A percentile compares a stretch with the other conserved stretches of the same genome.
phyloP scores from a whole-genome alignment of 768 basidiomycete genomes.

The Pholiota microspora region DNA sequence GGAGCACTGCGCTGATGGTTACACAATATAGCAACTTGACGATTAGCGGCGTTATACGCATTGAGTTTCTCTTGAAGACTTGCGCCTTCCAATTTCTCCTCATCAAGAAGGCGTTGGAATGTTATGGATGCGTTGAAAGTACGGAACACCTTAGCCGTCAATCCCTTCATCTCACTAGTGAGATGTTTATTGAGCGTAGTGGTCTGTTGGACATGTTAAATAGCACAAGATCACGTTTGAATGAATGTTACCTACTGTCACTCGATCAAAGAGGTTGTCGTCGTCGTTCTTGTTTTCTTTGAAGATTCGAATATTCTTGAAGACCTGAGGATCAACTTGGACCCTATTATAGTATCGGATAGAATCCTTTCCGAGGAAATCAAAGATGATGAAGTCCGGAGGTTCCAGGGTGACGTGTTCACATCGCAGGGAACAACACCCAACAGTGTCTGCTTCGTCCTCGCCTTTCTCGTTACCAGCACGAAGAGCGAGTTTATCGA shows the following conservation, averaged over 20 bases:
- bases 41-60: conserved; percentile 96
- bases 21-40: conserved; percentile 95
- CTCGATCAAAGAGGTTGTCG: conserved; percentile 92
- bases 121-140: conserved; percentile 98
- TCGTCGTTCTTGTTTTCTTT: conserved; percentile 88
- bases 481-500: conserved; percentile 94
- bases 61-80: conserved; percentile 95
- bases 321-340: conserved; percentile 86
- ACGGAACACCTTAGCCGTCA: conserved; percentile 99
- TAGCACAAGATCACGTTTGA: conserved; percentile 15
- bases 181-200: conserved; percentile 88
- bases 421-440: conserved; percentile 96
- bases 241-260: conserved; percentile 64
- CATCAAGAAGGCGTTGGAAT: conserved; percentile 88
- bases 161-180: conserved; percentile 90
- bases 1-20: conserved; percentile 97
- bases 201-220: conserved; percentile 53
- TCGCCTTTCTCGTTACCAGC: conserved; percentile 99
- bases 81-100: conserved; percentile 54
- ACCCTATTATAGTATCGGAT: conserved; percentile 96
- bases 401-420: conserved; percentile 93
- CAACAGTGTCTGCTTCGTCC: conserved; percentile 98
- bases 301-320: conserved; percentile 98
- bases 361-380: conserved; percentile 99
- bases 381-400: conserved; percentile 87